A percentile compares a stretch with the other conserved stretches of the same genome.
Conservation (phyloP, 139 green algal species). For the Pleodorina starrii region DNA sequence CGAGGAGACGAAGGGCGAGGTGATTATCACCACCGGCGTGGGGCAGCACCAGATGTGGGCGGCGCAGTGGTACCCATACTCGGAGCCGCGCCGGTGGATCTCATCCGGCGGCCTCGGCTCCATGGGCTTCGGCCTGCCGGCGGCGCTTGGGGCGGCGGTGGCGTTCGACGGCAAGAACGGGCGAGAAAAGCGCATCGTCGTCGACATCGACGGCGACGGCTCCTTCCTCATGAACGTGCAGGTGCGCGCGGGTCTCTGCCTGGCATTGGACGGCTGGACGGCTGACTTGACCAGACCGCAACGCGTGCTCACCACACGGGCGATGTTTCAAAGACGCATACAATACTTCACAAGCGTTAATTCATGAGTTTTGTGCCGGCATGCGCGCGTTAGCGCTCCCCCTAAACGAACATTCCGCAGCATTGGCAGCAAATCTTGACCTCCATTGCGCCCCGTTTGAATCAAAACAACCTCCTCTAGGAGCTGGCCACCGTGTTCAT, state of each 20-base stretch:
- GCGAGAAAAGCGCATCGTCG: constrained; percentile 74
- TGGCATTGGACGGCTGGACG: too few species aligned
- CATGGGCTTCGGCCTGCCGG: constrained; percentile 99
- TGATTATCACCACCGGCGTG: constrained; percentile 97
- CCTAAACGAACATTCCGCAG: too few species aligned
- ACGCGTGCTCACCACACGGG: too few species aligned
- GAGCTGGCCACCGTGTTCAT: constrained; percentile 96
- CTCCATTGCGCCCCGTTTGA: too few species aligned
- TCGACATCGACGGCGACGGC: constrained; percentile 99
- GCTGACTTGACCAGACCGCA: too few species aligned
- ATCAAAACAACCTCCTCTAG: too few species aligned
- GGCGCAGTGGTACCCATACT: constrained; percentile 95
- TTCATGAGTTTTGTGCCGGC: too few species aligned
- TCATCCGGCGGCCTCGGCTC: constrained; percentile 91
- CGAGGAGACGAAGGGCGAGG: constrained; percentile 96
- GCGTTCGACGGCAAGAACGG: constrained; percentile 87
- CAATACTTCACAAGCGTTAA: too few species aligned
- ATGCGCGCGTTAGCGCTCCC: too few species aligned
- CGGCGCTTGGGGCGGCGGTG: constrained; percentile 91
- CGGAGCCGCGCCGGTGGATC: constrained; percentile 79
- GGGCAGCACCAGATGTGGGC: constrained; percentile 99
- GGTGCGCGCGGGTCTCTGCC: constrained; percentile 47
- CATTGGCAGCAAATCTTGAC: too few species aligned
- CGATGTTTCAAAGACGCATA: too few species aligned
- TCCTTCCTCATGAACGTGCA: constrained; percentile 98